Evolutionary conservation across 352 stramenopile species (phyloP).

Genomic region (Globisporangium camurandrum): DNA sequence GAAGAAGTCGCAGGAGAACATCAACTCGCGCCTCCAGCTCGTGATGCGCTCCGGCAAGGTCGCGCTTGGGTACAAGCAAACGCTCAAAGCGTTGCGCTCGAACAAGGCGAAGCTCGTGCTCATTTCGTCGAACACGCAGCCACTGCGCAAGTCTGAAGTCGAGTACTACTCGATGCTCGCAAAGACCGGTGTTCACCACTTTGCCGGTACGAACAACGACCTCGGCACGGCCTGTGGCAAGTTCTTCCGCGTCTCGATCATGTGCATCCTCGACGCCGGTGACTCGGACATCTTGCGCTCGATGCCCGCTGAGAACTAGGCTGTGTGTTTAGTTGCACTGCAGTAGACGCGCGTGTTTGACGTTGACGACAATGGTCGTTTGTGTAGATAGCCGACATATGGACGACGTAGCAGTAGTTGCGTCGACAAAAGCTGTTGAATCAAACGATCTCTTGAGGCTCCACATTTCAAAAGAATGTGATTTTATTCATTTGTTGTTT

Average conservation of each 20-base stretch:
- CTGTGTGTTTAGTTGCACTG: background rate
- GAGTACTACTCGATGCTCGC: constrained; percentile 99
- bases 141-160: constrained; percentile 98
- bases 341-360: too few relatives aligned
- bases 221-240: constrained; percentile 99
- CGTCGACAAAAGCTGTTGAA: constrained; percentile 9
- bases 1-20: constrained; percentile 98
- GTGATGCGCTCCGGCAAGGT: constrained; percentile 99
- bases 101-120: constrained; percentile 97
- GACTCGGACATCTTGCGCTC: constrained; percentile 98
- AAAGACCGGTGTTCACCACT: constrained; percentile 98
- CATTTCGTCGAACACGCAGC: constrained; percentile 96
- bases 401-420: too few relatives aligned
- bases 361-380: too few relatives aligned
- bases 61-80: constrained; percentile 98
- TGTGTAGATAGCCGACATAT: too few relatives aligned
- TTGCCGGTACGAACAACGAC: constrained; percentile 97
- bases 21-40: constrained; percentile 99
- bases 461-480: too few relatives aligned
- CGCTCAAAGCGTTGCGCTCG: constrained; percentile 94
- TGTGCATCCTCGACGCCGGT: constrained; percentile 95
- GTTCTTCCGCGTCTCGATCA: constrained; percentile 97
- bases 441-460: constrained; percentile 10
- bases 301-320: constrained; percentile 40
- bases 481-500: too few relatives aligned